Evolutionary conservation across 2,329 filamentous ascomycete species (phyloP).

Genomic region (Pseudogymnoascus sp.): DNA sequence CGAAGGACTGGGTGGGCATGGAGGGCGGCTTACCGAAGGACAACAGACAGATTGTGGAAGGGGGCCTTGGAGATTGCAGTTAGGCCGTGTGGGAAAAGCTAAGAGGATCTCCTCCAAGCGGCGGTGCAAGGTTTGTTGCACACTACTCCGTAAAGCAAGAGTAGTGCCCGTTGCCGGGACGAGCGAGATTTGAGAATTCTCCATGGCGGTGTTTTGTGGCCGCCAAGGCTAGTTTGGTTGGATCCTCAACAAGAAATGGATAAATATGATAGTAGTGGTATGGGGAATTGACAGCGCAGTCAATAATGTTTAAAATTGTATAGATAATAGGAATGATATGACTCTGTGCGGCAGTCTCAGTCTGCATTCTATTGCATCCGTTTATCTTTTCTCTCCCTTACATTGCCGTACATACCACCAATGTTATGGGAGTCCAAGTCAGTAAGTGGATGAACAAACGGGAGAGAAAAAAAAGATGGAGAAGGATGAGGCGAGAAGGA

Average conservation of each 20-base stretch:
- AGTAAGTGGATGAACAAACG: not conserved
- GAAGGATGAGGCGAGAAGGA: constrained; percentile 3
- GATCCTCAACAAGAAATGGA: constrained; percentile 8
- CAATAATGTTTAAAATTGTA: not conserved
- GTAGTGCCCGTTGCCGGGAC: not conserved
- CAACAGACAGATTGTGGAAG: not conserved
- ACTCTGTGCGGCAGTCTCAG: not conserved
- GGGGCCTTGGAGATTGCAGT: not conserved
- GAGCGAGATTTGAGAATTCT: constrained; percentile 4
- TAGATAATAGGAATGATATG: not conserved
- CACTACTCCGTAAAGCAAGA: not conserved
- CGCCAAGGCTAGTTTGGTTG: constrained; percentile 2
- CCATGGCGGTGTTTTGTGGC: not conserved
- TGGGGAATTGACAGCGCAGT: not conserved
- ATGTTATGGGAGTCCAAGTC: not conserved
- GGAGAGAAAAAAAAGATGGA: constrained; percentile 4
- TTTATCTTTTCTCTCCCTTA: not conserved
- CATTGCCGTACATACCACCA: not conserved
- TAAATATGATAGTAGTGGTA: not conserved
- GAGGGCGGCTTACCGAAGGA: constrained; percentile 1
- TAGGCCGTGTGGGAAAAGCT: not conserved
- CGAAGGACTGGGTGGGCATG: not conserved
- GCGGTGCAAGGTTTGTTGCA: not conserved
- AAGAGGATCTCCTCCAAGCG: not conserved
- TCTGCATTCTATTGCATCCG: not conserved